Base-by-base conservation (phyloP, 1,284 basidiomycete genomes). In the Sutorius eximius region DNA sequence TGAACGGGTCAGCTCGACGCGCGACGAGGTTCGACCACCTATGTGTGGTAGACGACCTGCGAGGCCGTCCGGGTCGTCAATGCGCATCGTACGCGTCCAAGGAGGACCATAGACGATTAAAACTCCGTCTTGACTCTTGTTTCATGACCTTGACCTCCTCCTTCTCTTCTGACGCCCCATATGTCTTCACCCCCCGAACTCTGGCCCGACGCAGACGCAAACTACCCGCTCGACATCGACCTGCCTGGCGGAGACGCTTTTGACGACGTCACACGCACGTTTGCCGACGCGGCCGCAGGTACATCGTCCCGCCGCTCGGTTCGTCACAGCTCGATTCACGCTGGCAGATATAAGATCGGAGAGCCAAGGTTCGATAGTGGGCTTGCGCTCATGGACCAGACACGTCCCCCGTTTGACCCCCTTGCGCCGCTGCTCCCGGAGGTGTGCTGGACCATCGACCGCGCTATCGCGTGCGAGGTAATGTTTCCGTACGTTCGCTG, bases 291-390 rank as follows among this genome's bases (percentile, higher is more conserved):
- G 18, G 77, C 79, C 16, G 65, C 72, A 68, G 85, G 86, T 86
- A 70, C 61, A 22, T 13, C 32, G 30, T 46, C 29, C 12, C 36
- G 24, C 38, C 41, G 48, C 43, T 36, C 18, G n/a, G n/a, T 49
- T 32, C 56, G 55, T 60, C 44, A 52, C 45, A 18, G 48, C 24
- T 59, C 51, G 24, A 52, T 58, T 45, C 59, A 58, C 44, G 37
- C 38, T 47, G 54, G 41, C 37, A 93, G 91, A 82, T 45, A 24
- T 59, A 58, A 94, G 91, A 93, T 96, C 56, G 91, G 93, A 53
- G 93, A 96, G 70, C 87, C 91, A 12, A 84, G 91, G 15, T 86
- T 96, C 71, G 95, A 98, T 72, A 91, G 85, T 56, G 93, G 94
- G 6, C 77, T 91, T 58, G 77, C 82, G 3, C 68, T 76, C 27